These are phyloP conservation scores for Solanum stenotomum DNA, from an alignment of 257 asterid species.

Conservation along the genomic window DNA sequence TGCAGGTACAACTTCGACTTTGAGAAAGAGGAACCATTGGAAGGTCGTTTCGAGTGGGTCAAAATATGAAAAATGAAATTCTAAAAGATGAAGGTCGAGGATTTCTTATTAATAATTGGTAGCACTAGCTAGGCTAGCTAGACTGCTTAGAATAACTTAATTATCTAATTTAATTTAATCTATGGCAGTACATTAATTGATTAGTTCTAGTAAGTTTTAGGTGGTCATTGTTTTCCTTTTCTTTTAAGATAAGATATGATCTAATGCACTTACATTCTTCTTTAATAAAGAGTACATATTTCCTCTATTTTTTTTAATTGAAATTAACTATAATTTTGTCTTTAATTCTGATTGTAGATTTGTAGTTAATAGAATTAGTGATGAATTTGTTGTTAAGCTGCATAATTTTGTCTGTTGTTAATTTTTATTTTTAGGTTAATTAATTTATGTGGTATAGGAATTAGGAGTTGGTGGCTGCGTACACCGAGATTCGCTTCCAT, in stretches of 20 bases:
- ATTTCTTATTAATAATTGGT: neutral
- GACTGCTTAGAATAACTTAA: neutral
- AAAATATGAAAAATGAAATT: neutral
- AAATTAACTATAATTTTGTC: neutral
- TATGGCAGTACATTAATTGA: neutral
- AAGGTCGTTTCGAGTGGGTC: conserved; percentile 25
- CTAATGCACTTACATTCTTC: neutral
- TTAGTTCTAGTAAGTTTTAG: neutral
- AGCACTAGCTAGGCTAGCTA: neutral
- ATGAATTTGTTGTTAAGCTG: neutral
- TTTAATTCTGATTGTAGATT: neutral
- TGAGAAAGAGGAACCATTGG: conserved; percentile 20
- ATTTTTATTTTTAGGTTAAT: too few relatives aligned
- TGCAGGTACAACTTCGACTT: conserved; percentile 26
- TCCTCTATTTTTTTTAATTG: neutral
- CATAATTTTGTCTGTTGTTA: too few relatives aligned
- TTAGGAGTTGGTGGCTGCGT: too few relatives aligned
- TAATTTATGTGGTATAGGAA: too few relatives aligned
- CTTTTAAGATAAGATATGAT: neutral
- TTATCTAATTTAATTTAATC: neutral
- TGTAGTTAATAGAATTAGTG: neutral
- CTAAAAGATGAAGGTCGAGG: neutral
- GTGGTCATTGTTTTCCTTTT: neutral
- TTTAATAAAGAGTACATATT: neutral
- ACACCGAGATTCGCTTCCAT: too few relatives aligned